phyloP scores from a whole-genome alignment of 164 flowering plant genomes.

The Pachysandra terminalis region DNA sequence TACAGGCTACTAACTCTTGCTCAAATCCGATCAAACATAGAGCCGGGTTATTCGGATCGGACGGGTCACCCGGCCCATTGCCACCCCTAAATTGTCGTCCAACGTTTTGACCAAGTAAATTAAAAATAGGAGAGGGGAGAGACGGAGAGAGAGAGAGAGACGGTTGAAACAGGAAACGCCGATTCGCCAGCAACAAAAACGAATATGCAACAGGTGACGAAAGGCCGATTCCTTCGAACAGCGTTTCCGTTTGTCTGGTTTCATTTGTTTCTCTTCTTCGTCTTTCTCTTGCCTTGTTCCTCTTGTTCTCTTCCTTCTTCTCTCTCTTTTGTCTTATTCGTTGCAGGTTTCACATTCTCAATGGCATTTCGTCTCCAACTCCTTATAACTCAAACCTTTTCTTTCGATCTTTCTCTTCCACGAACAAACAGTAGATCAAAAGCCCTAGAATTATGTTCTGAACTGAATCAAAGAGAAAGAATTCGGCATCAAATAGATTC shows the following conservation, averaged over 20 bases:
- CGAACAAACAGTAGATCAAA: background rate
- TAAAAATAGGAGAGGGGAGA: no score
- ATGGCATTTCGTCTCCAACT: slow-evolving; percentile 7
- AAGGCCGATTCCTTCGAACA: background rate
- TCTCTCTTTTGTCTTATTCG: slow-evolving; percentile 2
- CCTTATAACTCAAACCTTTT: background rate
- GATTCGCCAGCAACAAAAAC: background rate
- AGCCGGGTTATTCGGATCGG: no score
- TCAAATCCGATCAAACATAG: no score
- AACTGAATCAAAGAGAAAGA: no score
- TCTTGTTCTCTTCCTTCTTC: background rate
- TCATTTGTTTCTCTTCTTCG: slow-evolving; percentile 1
- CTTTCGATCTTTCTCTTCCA: background rate
- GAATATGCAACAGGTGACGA: background rate
- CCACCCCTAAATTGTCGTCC: no score
- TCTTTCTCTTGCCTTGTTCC: slow-evolving; percentile 5
- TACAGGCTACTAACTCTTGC: no score
- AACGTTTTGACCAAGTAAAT: no score
- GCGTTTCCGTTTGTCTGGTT: slow-evolving; percentile 9
- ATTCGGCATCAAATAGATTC: background rate
- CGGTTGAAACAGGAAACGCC: slow-evolving; percentile 11
- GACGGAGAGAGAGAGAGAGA: background rate
- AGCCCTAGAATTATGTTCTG: no score
- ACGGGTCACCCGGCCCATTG: no score
- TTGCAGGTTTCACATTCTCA: background rate